Conservation (phyloP, 768 basidiomycete genomes). For the Serendipita sp. region DNA sequence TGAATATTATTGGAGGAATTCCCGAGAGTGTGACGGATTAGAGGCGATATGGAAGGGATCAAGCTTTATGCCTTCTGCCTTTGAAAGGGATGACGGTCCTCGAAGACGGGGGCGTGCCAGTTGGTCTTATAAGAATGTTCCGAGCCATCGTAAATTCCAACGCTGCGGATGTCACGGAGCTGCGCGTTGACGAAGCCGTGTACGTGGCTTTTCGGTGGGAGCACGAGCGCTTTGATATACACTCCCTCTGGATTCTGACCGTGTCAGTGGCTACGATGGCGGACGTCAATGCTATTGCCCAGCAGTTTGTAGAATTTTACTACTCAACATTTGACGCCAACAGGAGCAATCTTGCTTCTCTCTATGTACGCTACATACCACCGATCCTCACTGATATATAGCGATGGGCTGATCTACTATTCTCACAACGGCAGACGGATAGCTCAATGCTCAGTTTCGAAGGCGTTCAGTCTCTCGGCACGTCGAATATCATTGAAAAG, state of each 20-base stretch:
- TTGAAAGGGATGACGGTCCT: no score
- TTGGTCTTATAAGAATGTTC: no score
- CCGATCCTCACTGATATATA: conserved; percentile 16
- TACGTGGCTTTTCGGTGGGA: background rate
- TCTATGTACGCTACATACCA: conserved; percentile 57
- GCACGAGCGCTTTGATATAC: no score
- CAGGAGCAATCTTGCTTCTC: conserved; percentile 35
- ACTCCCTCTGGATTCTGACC: background rate
- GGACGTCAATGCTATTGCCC: conserved; percentile 58
- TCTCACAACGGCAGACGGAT: conserved; percentile 37
- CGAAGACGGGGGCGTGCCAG: no score
- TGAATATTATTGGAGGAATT: background rate
- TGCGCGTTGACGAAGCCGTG: no score
- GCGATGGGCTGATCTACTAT: conserved; percentile 15
- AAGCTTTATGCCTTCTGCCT: background rate
- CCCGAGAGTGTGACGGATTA: background rate
- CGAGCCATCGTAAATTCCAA: no score
- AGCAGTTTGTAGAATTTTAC: conserved; percentile 71
- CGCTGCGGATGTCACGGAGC: no score
- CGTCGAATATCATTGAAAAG: conserved; percentile 46
- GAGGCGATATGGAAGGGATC: no score
- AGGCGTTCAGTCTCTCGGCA: conserved; percentile 40
- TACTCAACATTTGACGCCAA: conserved; percentile 60
- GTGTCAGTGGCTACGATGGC: conserved; percentile 31
- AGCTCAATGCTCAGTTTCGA: conserved; percentile 82